Evolutionary conservation across 2,329 filamentous ascomycete genomes (phyloP), one percentile per base, ranked within the genome.

Genomic region (Trichoderma atrobrunneum): DNA sequence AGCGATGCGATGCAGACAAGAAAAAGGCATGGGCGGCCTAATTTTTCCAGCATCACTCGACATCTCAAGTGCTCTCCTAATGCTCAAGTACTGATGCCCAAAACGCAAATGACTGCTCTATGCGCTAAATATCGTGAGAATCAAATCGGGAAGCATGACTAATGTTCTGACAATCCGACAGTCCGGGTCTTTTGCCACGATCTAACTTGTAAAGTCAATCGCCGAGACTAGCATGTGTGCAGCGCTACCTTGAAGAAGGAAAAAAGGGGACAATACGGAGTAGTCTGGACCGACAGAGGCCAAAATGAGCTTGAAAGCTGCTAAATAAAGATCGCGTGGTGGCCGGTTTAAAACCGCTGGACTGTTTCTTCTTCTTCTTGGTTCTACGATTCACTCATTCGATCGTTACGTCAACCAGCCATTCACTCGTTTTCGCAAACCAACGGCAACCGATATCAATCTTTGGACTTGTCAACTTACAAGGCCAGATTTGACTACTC

Each of bases 151-250:
- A 16, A 30, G 28, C 43, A 36, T 54, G 30, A 39, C 64, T 67
- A 67, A 67, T 64, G 48, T 28, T 32, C 28, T 32, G 43, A 21
- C n/a, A 51, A 43, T 43, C 39, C 36, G 28, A 28, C 43, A 51
- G 26, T 62, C 36, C 34, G 48, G 62, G 18, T 12, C 24, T 65
- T 60, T 51, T 57, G 26, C 36, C 36, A 30, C 34, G 54, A 51
- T 48, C 56, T 69, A 69, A 69, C 65, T 69, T 18, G 3, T 48
- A 60, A 60, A 28, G 65, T 60, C 54, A 60, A 69, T 69, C 67
- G 67, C 67, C 67, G 67, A 70, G 57, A 54, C 67, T 70, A 70
- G 67, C 56, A 61, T 70, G 32, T 54, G 39, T 16, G 14, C 36
- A 51, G 18, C 57, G n/a, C 57, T 62, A n/a, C 56, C 39, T 70